These are phyloP conservation scores for Podaxis sp. DNA, from an alignment of 768 basidiomycete genomes.

Conservation along the genomic window DNA sequence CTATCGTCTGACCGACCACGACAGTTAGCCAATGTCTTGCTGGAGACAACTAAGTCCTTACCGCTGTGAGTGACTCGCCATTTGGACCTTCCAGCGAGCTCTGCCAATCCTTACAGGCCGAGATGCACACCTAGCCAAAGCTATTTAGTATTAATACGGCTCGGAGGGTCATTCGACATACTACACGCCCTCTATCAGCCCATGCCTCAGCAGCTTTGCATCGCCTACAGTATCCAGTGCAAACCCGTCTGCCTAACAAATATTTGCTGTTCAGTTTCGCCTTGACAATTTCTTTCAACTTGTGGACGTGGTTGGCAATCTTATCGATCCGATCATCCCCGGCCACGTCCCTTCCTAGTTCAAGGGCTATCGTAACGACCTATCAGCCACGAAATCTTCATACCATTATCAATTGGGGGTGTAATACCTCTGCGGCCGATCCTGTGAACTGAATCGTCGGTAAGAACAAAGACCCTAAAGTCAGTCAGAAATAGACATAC, in stretches of 20 bases:
- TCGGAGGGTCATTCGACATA: neutral
- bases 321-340: neutral
- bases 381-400: neutral
- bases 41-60: neutral
- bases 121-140: neutral
- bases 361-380: neutral
- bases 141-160: too few species aligned
- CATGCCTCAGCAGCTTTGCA: neutral
- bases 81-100: neutral
- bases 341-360: neutral
- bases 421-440: slow-evolving; percentile 1
- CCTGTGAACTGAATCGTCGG: neutral
- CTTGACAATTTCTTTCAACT: neutral
- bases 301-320: neutral
- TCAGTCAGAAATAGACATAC: neutral
- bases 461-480: neutral
- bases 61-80: neutral
- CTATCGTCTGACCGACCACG: neutral
- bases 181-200: neutral
- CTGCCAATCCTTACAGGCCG: slow-evolving; percentile 1
- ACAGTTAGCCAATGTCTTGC: neutral
- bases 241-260: neutral
- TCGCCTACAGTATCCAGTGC: slow-evolving; percentile 4
- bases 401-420: neutral
- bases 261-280: neutral